Conservation (phyloP, 768 basidiomycete genomes). For the Russula brevipes region DNA sequence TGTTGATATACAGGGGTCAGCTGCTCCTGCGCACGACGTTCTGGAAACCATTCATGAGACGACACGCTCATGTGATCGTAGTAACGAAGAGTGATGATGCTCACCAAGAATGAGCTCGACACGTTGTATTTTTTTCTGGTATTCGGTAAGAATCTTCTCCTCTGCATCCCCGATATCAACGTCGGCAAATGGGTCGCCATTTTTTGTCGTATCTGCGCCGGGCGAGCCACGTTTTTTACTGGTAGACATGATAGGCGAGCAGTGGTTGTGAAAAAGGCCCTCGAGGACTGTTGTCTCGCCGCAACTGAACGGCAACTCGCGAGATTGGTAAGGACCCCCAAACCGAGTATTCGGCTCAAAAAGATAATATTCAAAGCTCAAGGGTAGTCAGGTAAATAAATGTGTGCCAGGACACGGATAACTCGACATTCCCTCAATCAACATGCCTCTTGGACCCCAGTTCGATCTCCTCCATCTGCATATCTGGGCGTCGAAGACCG, state of each 20-base stretch:
- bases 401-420: not conserved
- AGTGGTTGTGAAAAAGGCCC: conserved; percentile 16
- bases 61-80: not conserved
- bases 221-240: conserved; percentile 68
- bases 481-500: conserved; percentile 32
- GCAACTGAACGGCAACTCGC: conserved; percentile 15
- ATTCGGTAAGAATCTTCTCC: conserved; percentile 57
- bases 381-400: conserved; percentile 4
- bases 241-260: conserved; percentile 34
- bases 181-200: conserved; percentile 47
- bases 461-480: conserved; percentile 65
- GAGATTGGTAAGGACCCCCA: conserved; percentile 13
- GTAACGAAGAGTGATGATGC: conserved; percentile 30
- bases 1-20: conserved; percentile 61
- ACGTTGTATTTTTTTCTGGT: conserved; percentile 66
- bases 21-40: conserved; percentile 56
- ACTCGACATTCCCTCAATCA: conserved; percentile 42
- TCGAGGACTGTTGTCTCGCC: not conserved
- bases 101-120: conserved; percentile 68
- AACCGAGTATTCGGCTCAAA: conserved; percentile 8
- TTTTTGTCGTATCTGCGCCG: conserved; percentile 72
- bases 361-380: conserved; percentile 8
- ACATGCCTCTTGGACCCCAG: conserved; percentile 77
- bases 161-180: conserved; percentile 70
- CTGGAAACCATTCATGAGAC: conserved; percentile 35